Base-by-base conservation (phyloP, 169 alveolate genomes). In the Plasmodium sp. region DNA sequence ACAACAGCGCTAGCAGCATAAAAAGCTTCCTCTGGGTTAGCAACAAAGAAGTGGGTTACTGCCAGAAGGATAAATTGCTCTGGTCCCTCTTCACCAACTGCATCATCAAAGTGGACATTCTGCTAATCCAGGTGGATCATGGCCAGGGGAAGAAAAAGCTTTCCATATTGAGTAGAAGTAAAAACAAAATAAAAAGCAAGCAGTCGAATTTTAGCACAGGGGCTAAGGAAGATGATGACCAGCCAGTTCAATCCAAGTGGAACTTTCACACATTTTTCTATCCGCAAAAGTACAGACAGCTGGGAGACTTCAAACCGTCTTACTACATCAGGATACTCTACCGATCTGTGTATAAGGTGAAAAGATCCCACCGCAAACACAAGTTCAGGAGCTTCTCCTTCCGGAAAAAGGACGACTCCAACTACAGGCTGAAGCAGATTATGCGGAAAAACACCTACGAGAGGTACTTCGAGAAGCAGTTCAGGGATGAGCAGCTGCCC, bases 1-100 rank as follows among this genome's bases (percentile, higher is more conserved):
- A 92, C 18, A 92, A 92, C 41, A 83, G 34, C 27, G 81, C 92
- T 22, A 62, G 54, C 77, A 81, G 75, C 41, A 45, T 92, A 36
- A 92, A 92, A 71, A 92, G 62, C 62, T 92, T 81, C 62, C 84
- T 92, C 56, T 92, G 95, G 95, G 84, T 92, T 36, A 92, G 77
- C 74, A 92, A 74, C 45, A 92, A 83, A 45, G 95, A 92, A 92
- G 27, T 92, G 43, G 95, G 95, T 18, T 92, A 92, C 54, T 92
- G 91, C 39, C 83, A 92, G 45, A 92, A 43, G 82, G 84, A 92
- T 74, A 92, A 92, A 92, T 73, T 92, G 39, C 10, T 92, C 14
- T 92, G 95, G 95, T 43, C 92, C 18, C 43, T 92, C 48, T 92
- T 27, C 45, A 92, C 83, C 45, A 71, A 83, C 77, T 81, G 84